Base-by-base conservation (phyloP, 1,139 yeast genomes). In the Entelexis paramagnoliae region DNA sequence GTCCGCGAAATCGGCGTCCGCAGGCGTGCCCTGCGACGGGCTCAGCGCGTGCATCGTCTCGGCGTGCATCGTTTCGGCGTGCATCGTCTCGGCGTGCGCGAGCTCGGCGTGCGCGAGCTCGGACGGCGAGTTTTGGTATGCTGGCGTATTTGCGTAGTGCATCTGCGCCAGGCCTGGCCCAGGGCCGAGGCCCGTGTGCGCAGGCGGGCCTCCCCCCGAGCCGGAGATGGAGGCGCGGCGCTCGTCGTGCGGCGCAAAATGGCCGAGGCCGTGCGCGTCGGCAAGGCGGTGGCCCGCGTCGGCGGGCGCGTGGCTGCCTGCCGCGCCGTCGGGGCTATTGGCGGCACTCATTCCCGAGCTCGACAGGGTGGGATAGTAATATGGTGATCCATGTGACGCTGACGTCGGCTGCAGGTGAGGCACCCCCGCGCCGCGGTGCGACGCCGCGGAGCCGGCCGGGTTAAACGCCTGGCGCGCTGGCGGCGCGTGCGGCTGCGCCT, bases 21-120 rank as follows among this genome's bases (percentile, higher is more conserved):
- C 26, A 7, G 36, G 29, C 11, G 46, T 26, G 11, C 36, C 13
- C 36, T 42, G 46, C 28, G 46, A 42, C 30, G 46, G 46, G 20
- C 46, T 42, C 20, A 42, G 33, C 26, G 46, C 28, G 19, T 30
- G 46, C 28, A 28, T 22, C 26, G 22, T 17, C 17, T 42, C 46
- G 19, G 36, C n/a, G n/a, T n/a, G n/a, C n/a, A n/a, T n/a, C n/a
- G n/a, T n/a, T n/a, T n/a, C n/a, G n/a, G n/a, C n/a, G n/a, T n/a
- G n/a, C n/a, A n/a, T n/a, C n/a, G n/a, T n/a, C n/a, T n/a, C n/a
- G n/a, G n/a, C 36, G 22, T 19, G 28, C 29, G 29, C 29, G 29
- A 22, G 13, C 29, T 28, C 13, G 29, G 29, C 36, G 22, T 19
- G 28, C 29, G 29, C 29, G 29, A 22, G 13, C 29, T 28, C 13